Evolutionary conservation across 257 asterid species (phyloP), one percentile per base, ranked within the genome.

Genomic region (Primulina huaijiensis): DNA sequence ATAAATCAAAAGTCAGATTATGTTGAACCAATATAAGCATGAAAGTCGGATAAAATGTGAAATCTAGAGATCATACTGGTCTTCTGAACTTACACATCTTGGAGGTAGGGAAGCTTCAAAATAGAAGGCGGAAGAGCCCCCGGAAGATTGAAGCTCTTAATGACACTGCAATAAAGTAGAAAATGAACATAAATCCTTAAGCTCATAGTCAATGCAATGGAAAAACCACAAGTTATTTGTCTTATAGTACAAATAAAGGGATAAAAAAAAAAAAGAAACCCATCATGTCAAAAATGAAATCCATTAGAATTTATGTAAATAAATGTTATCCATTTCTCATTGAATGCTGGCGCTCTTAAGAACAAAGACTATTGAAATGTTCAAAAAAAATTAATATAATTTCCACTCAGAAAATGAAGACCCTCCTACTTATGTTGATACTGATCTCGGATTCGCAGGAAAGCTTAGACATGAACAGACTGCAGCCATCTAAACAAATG

Each of bases 91-190:
- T 84, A 93, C 98, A 93, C 69, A 29, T 74, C 72, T 78, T 70
- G 80, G 76, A 93, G 86, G 73, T 88, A 77, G 8, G 90, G 94
- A 77, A 93, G 95, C 67, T 82, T 79, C 70, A 57, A 69, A 60
- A 90, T 71, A 67, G 76, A 81, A 56, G 76, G 73, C 6, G 98
- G 96, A 80, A 90, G 95, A 71, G 73, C 72, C 74, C 98, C 98
- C 8, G 92, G 88, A 73, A 93, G 92, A 85, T 77, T 86, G 71
- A 73, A 79, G 80, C 90, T 50, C 83, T 93, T 93, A 4, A 93
- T 81, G 77, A 68, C 87, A 70, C 98, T 93, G 95, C 84, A 84
- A 68, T 52, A 38, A 66, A 58, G 40, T 27, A 65, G 71, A 64
- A 74, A 33, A 74, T 29, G 37, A 58, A 61, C 16, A 11, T 8